These are phyloP conservation scores for Kodamaea leandrae DNA, from an alignment of 805 yeast species.

Conservation along the genomic window DNA sequence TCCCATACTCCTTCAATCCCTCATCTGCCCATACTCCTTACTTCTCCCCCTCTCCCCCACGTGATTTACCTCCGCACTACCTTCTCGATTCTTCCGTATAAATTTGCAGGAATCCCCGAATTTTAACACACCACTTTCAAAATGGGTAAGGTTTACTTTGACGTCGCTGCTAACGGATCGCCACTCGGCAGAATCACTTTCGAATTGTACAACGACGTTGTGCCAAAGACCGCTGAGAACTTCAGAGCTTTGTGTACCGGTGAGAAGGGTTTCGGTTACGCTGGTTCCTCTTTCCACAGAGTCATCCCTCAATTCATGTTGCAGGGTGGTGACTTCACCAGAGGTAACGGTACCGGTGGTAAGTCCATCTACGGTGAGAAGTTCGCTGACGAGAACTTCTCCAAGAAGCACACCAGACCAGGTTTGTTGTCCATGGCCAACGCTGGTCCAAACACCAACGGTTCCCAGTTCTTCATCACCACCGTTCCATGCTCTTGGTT, in stretches of 20 bases:
- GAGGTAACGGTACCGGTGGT: constrained; percentile 47
- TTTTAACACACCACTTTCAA: not conserved
- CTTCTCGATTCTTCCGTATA: too few relatives aligned
- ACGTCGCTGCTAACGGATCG: constrained; percentile 70
- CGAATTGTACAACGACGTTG: constrained; percentile 85
- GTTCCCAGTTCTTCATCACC: constrained; percentile 95
- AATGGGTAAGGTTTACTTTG: constrained; percentile 78
- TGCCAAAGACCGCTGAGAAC: constrained; percentile 94
- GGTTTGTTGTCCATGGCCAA: constrained; percentile 92
- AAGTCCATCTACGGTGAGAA: constrained; percentile 61
- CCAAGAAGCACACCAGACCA: constrained; percentile 72
- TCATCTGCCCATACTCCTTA: too few relatives aligned
- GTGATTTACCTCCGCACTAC: constrained; percentile 4
- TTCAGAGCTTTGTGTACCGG: constrained; percentile 86
- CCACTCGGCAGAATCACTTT: constrained; percentile 78
- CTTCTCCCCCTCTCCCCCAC: too few relatives aligned
- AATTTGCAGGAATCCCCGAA: not conserved
- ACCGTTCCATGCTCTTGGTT: constrained; percentile 85
- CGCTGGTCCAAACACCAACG: constrained; percentile 98
- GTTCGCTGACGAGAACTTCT: constrained; percentile 76
- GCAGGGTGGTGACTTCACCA: constrained; percentile 50
- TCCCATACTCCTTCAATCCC: too few relatives aligned
- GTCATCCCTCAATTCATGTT: constrained; percentile 48
- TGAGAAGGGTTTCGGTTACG: constrained; percentile 46
- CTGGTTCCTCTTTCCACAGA: constrained; percentile 46